phyloP scores from a whole-genome alignment of 169 alveolate species.

The Nephromyces sp. region DNA sequence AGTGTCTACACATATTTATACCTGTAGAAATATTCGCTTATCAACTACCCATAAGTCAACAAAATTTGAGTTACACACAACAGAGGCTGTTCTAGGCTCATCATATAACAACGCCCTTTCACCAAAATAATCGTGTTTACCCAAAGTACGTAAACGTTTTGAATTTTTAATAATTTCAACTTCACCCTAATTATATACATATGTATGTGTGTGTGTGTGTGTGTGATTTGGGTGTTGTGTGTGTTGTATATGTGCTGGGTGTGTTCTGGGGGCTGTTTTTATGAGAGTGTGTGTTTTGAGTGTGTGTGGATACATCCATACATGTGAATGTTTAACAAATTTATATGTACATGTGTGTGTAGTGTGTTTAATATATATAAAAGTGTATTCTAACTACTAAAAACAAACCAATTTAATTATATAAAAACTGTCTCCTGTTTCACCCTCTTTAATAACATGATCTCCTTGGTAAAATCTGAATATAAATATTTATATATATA shows the following conservation, averaged over 20 bases:
- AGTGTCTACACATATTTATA: too few relatives aligned
- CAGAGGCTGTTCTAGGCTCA: constrained; percentile 84
- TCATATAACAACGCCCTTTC: constrained; percentile 84
- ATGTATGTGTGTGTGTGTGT: neutral
- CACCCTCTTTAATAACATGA: constrained; percentile 77
- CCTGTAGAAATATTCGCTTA: constrained; percentile 64
- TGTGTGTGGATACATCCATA: too few relatives aligned
- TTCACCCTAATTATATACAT: constrained; percentile 55
- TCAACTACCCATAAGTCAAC: constrained; percentile 73
- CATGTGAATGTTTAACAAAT: too few relatives aligned
- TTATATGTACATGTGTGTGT: neutral
- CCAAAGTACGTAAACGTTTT: constrained; percentile 63
- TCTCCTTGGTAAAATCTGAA: constrained; percentile 70
- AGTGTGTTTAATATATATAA: too few relatives aligned
- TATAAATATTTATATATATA: neutral
- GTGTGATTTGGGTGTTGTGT: neutral
- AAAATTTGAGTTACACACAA: constrained; percentile 50
- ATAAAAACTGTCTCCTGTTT: constrained; percentile 76
- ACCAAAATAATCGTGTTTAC: constrained; percentile 85
- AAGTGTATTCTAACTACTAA: neutral
- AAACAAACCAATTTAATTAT: constrained; percentile 73
- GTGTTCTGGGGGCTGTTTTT: too few relatives aligned
- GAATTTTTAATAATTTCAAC: constrained; percentile 70
- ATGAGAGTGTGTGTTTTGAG: too few relatives aligned
- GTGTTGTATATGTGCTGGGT: too few relatives aligned